These are phyloP conservation scores for Coemansia sp. DNA, from an alignment of 192 early-diverging fungal genomes.

Conservation along the genomic window DNA sequence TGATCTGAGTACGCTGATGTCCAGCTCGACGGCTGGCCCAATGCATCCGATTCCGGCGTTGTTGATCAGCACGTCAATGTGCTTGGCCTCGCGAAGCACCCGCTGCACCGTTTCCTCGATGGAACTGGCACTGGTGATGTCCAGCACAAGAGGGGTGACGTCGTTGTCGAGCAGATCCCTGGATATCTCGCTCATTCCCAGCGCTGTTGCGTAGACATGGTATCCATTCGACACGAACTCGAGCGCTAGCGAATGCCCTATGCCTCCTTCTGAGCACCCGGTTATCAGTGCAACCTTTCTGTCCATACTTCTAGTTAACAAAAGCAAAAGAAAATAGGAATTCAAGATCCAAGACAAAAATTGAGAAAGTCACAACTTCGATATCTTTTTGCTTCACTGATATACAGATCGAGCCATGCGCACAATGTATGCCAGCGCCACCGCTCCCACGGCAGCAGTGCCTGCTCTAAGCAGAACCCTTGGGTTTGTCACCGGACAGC, in stretches of 20 bases:
- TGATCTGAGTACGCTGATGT: slow-evolving; percentile 32
- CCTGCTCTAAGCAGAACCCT: neutral
- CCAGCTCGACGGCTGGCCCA: slow-evolving; percentile 50
- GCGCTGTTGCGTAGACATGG: slow-evolving; percentile 32
- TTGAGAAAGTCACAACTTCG: neutral
- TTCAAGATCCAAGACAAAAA: neutral
- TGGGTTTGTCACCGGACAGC: slow-evolving; percentile 8
- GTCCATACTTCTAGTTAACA: neutral
- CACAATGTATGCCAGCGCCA: neutral
- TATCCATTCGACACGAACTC: slow-evolving; percentile 30
- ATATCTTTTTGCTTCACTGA: neutral
- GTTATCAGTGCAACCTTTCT: slow-evolving; percentile 67
- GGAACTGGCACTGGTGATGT: slow-evolving; percentile 19
- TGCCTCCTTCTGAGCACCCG: slow-evolving; percentile 71
- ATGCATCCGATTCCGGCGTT: slow-evolving; percentile 65
- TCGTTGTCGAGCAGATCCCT: neutral
- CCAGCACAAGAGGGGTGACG: slow-evolving; percentile 21
- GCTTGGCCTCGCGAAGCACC: slow-evolving; percentile 14
- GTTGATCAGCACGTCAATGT: slow-evolving; percentile 68
- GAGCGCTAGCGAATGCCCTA: slow-evolving; percentile 53
- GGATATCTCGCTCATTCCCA: neutral
- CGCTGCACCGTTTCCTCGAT: slow-evolving; percentile 9
- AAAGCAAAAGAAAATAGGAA: neutral
- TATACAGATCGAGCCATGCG: neutral
- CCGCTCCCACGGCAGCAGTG: slow-evolving; percentile 8